Conservation (phyloP, 2,329 filamentous ascomycete genomes). For the Colletotrichum phormii region DNA sequence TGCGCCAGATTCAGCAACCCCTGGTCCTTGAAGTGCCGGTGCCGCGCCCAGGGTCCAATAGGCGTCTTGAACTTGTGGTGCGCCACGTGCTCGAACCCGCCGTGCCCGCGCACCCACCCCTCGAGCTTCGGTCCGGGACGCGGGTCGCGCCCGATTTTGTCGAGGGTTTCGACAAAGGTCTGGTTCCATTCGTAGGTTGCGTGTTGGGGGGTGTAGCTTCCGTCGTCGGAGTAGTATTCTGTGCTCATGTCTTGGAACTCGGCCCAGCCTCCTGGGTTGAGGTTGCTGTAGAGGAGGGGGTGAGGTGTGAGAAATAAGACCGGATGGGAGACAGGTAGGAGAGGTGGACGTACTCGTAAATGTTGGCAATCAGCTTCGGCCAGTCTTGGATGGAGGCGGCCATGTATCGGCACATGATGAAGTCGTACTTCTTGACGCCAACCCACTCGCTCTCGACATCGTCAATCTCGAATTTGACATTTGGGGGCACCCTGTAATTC, state of each 20-base stretch:
- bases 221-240: conserved; percentile 40
- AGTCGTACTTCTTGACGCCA: conserved; percentile 48
- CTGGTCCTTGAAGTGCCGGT: conserved; percentile 39
- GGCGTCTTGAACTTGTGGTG: conserved; percentile 49
- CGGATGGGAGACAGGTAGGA: background rate
- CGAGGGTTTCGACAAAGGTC: conserved; percentile 40
- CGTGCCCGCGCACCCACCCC: conserved; percentile 46
- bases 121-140: conserved; percentile 45
- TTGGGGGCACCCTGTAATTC: conserved; percentile 62
- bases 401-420: conserved; percentile 43
- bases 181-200: conserved; percentile 37
- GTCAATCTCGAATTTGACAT: conserved; percentile 74
- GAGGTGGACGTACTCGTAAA: conserved; percentile 24
- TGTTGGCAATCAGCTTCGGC: conserved; percentile 24
- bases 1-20: conserved; percentile 31
- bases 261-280: conserved; percentile 49
- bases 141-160: conserved; percentile 42
- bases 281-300: conserved; percentile 40
- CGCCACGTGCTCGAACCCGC: conserved; percentile 50
- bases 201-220: conserved; percentile 31
- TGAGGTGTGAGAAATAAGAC: background rate
- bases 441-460: conserved; percentile 66
- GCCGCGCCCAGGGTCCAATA: conserved; percentile 46
- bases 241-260: conserved; percentile 43
- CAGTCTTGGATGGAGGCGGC: conserved; percentile 24